phyloP scores from a whole-genome alignment of 2,329 filamentous ascomycete species.

The Ampelomyces quisqualis region DNA sequence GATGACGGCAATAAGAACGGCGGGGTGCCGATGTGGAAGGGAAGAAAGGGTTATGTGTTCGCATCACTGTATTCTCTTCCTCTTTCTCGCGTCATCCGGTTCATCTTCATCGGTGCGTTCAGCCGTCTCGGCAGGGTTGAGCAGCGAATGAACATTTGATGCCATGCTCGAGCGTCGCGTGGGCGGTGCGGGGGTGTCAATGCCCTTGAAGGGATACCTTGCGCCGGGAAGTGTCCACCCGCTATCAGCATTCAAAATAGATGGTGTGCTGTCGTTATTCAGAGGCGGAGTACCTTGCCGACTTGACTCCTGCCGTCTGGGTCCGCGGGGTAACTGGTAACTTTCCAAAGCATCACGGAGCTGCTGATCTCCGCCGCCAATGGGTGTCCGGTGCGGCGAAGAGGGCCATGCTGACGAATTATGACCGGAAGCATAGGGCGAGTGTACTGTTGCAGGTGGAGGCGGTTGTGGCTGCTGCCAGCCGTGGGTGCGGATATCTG shows the following conservation, averaged over 20 bases:
- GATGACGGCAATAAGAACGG: too few species aligned
- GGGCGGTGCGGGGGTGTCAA: slow-evolving; percentile 59
- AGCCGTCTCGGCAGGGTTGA: slow-evolving; percentile 68
- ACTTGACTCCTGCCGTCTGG: slow-evolving; percentile 51
- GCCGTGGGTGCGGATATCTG: slow-evolving; percentile 75
- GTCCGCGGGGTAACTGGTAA: slow-evolving; percentile 63
- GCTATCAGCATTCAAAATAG: slow-evolving; percentile 54
- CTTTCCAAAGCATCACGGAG: slow-evolving; percentile 66
- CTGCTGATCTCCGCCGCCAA: slow-evolving; percentile 65
- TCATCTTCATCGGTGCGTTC: slow-evolving; percentile 67
- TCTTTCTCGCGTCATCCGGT: slow-evolving; percentile 61
- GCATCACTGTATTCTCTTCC: slow-evolving; percentile 50
- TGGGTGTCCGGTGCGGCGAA: slow-evolving; percentile 57
- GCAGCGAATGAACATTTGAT: slow-evolving; percentile 65
- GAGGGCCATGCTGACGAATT: slow-evolving; percentile 66
- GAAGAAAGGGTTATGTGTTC: slow-evolving; percentile 2
- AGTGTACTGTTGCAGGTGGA: slow-evolving; percentile 52
- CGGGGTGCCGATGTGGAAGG: too few species aligned
- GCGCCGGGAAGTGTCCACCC: slow-evolving; percentile 58
- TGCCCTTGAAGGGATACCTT: slow-evolving; percentile 51
- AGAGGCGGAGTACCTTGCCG: slow-evolving; percentile 58
- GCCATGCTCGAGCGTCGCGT: slow-evolving; percentile 70
- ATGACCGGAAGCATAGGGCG: slow-evolving; percentile 67
- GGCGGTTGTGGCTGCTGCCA: slow-evolving; percentile 66
- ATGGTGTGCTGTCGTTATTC: slow-evolving; percentile 51